Percentiles rank a stretch among this genome's conserved stretches.
These are phyloP conservation scores for Talaromyces stipitatus DNA, from an alignment of 495 filamentous ascomycete species.

Conservation along the genomic window DNA sequence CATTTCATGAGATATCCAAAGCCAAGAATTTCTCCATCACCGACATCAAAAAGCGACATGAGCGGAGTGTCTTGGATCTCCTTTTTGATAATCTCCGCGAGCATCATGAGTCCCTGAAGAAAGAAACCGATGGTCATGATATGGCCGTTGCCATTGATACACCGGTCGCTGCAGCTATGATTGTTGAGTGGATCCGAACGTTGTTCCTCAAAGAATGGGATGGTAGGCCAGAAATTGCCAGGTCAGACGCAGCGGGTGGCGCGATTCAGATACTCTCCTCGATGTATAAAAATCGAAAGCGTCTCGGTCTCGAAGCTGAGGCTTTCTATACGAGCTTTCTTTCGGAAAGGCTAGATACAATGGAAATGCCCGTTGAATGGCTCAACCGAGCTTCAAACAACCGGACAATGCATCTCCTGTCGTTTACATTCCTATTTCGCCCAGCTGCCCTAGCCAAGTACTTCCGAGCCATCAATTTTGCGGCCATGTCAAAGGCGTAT, in stretches of 20 bases:
- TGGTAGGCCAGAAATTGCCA: constrained; percentile 58
- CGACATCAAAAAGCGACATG: constrained; percentile 23
- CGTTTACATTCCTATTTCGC: constrained; percentile 75
- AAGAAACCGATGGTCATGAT: constrained; percentile 21
- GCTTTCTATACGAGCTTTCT: constrained; percentile 71
- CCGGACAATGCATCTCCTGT: constrained; percentile 66
- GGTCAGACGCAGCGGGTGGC: constrained; percentile 60
- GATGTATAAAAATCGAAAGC: constrained; percentile 59
- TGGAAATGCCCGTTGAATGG: constrained; percentile 73
- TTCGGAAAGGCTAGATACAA: constrained; percentile 65
- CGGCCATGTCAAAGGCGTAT: constrained; percentile 68
- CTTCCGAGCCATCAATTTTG: constrained; percentile 84
- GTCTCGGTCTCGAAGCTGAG: constrained; percentile 54
- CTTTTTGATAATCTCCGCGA: constrained; percentile 33
- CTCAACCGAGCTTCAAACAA: constrained; percentile 41
- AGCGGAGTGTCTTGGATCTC: constrained; percentile 27
- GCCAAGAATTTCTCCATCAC: constrained; percentile 27
- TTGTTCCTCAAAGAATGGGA: constrained; percentile 73
- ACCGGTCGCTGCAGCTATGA: constrained; percentile 36
- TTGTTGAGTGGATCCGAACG: constrained; percentile 74
- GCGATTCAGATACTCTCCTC: constrained; percentile 66
- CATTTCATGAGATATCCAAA: constrained; percentile 45
- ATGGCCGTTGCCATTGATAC: constrained; percentile 28
- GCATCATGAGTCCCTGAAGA: constrained; percentile 9
- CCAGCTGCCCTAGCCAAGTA: constrained; percentile 67